A percentile compares a stretch with the other conserved stretches of the same genome.
phyloP scores from a whole-genome alignment of 441 rosid species.

The Pelargonium citronellum region DNA sequence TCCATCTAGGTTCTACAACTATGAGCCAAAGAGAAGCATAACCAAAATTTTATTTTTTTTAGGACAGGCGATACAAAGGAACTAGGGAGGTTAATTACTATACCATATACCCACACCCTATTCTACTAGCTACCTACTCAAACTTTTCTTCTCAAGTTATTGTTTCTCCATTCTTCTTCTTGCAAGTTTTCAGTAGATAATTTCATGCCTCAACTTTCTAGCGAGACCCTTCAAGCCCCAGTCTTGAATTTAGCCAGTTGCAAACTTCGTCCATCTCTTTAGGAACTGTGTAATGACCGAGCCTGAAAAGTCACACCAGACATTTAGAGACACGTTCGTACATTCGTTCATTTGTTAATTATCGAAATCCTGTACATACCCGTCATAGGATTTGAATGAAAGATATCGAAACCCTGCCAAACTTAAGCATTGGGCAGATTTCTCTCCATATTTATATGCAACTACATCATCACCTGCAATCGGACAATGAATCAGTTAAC shows the following conservation, averaged over 20 bases:
- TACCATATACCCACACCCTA: slow-evolving; percentile 37
- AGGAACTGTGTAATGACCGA: slow-evolving; percentile 88
- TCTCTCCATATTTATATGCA: slow-evolving; percentile 9
- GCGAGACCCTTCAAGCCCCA: slow-evolving; percentile 64
- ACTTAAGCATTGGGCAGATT: not conserved
- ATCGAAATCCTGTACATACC: slow-evolving; percentile 36
- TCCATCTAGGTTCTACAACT: slow-evolving; percentile 22
- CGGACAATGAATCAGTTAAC: not conserved
- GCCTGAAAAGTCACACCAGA: slow-evolving; percentile 36
- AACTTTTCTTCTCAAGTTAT: slow-evolving; percentile 29
- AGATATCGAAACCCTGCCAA: slow-evolving; percentile 1
- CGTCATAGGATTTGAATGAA: slow-evolving; percentile 20
- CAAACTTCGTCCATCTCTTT: slow-evolving; percentile 78
- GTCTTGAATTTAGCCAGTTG: slow-evolving; percentile 59
- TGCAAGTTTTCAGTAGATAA: slow-evolving; percentile 22
- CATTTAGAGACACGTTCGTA: not conserved
- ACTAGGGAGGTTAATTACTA: slow-evolving; percentile 32
- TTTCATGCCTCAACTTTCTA: slow-evolving; percentile 14
- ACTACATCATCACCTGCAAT: slow-evolving; percentile 47
- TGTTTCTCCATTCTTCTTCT: slow-evolving; percentile 28
- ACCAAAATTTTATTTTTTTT: slow-evolving; percentile 32
- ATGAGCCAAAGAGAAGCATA: slow-evolving; percentile 18
- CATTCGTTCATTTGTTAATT: not conserved
- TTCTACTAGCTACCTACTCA: slow-evolving; percentile 36
- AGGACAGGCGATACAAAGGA: slow-evolving; percentile 26